Base-by-base conservation (phyloP, 2,329 filamentous ascomycete genomes). In the Ceratocystis albifundus region DNA sequence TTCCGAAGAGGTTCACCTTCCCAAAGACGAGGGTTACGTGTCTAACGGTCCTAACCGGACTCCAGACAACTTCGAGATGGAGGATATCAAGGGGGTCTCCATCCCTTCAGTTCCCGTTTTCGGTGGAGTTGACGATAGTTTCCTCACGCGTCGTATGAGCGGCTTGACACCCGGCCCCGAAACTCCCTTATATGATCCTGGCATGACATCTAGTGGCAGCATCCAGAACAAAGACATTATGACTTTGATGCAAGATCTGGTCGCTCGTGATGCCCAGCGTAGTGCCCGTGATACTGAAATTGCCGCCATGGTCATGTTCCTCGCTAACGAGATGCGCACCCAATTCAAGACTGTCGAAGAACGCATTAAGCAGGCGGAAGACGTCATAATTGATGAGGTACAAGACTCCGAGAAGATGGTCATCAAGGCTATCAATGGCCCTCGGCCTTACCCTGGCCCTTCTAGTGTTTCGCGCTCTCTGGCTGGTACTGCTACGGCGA, bases 171-270 rank as follows among this genome's bases (percentile, higher is more conserved):
- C 96, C 72, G 93, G 92, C 59, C 90, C 96, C 83, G 82, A 81
- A 2, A 94, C 91, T 36, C 92, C 93, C 2, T 80, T 97, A 22
- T 97, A 96, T 72, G 94, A 99, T 73, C 86, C 89, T 68, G 84
- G 92, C 2, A 93, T 93, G 64, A 88, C 46, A 12, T 48, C 45
- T 4, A 57, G 96, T 64, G 92, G 97, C 70, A 83, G 88, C 61
- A 97, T 99, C 64, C 88, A 97, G 74, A 96, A 91, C 59, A 94
- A 95, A 77, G 94, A 99, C 73, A 95, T 99, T 71, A 88, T 99
- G 69, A 90, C 93, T 28, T 79, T 99, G 68, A 99, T 99, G 94
- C 93, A 99, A 74, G 94, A 99, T 75, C 86, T 99, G 69, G 97
- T 95, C 74, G 94, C 97, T 69, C 88, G 94, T 45, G 94, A 99